phyloP scores from a whole-genome alignment of 2,329 filamentous ascomycete species.

The Cytospora mali region DNA sequence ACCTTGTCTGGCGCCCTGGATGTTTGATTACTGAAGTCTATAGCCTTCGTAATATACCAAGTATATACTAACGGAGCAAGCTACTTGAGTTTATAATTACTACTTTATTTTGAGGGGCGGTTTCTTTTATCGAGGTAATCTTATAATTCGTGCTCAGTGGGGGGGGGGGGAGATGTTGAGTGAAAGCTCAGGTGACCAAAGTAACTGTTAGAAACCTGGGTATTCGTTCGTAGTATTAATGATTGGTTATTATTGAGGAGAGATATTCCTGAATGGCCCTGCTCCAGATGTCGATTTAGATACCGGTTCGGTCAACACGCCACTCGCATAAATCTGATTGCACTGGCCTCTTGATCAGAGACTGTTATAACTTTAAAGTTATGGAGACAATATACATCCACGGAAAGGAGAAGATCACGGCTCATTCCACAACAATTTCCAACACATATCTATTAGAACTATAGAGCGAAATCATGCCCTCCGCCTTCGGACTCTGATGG shows the following conservation, averaged over 20 bases:
- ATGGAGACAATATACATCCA: not conserved
- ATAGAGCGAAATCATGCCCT: not conserved
- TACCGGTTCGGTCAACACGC: not conserved
- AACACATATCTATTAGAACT: not conserved
- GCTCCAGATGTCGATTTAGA: no score
- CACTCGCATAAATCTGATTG: not conserved
- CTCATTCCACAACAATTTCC: not conserved
- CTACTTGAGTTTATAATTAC: not conserved
- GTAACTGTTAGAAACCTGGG: not conserved
- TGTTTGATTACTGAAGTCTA: no score
- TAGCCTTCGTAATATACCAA: not conserved
- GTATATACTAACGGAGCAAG: not conserved
- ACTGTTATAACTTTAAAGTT: no score
- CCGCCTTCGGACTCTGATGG: slow-evolving; percentile 6
- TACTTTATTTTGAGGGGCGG: not conserved
- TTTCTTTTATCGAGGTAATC: not conserved
- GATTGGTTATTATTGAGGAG: not conserved
- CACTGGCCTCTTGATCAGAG: not conserved
- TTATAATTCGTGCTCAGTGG: not conserved
- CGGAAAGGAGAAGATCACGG: not conserved
- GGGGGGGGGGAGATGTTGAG: no score
- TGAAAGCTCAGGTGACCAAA: not conserved
- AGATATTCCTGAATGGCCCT: not conserved
- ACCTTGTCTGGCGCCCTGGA: no score
- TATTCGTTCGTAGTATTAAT: not conserved